Base-by-base conservation (phyloP, 805 yeast species). In the Candida hungchunana region DNA sequence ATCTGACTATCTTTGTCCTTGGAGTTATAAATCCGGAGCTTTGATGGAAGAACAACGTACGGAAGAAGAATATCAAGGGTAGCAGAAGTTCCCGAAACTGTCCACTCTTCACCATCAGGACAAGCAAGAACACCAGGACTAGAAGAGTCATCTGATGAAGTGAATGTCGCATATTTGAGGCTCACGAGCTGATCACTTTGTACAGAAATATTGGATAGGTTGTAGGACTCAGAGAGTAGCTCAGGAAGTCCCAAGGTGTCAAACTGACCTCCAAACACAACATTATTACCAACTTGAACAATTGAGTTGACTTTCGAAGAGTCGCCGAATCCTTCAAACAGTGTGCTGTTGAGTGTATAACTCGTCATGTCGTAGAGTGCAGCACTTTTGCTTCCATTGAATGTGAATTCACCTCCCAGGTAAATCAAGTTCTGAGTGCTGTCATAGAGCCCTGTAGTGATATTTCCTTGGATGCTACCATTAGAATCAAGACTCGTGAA, bases 261-360 rank as follows among this genome's bases (percentile, higher is more conserved):
- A 54, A 93, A 88, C 4, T 61, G 41, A 10, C 98, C 98, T 2
- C 93, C 90, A 62, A 88, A 90, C 10, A 93, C 55, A 7, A 93
- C 66, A 25, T 73, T 77, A 9, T 59, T 49, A 25, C 66, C 68
- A 31, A 75, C 53, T 42, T 69, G 68, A 0, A 74, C 45, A 13
- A 93, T 88, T 7, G 89, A 65, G 42, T 78, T 75, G 11, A 93
- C 73, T 0, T 48, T 41, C 1, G 89, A 66, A 39, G 72, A 66
- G 22, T 67, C 52, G 6, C 78, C 79, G 54, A 90, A 87, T 0
- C 97, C 97, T 19, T 72, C 69, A 59, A 90, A 93, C 1, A 83
- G 80, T 4, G 85, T 63, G 7, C 69, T 53, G 2, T 51, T 33
- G 26, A 84, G 59, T 3, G 58, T 21, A 15, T 66, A 48, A 4